Evolutionary conservation across 2,329 filamentous ascomycete species (phyloP).

Genomic region (Cytospora chrysosperma): DNA sequence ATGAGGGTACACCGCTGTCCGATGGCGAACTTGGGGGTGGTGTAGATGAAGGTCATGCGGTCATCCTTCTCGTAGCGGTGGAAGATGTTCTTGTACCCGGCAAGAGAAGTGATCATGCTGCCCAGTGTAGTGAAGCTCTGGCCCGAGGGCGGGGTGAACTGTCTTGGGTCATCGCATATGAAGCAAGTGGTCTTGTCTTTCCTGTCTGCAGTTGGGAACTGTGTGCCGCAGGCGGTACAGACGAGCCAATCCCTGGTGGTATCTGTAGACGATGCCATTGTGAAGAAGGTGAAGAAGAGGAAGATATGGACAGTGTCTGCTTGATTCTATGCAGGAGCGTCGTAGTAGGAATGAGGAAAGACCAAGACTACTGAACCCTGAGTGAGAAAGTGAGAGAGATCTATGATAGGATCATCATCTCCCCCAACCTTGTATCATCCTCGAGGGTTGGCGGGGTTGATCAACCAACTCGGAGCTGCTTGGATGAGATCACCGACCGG

Average conservation of each 20-base stretch:
- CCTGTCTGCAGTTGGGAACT: constrained; percentile 57
- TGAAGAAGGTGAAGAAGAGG: not conserved
- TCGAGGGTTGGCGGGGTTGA: constrained; percentile 6
- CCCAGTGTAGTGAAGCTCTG: constrained; percentile 66
- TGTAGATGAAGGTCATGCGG: constrained; percentile 46
- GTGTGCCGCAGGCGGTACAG: constrained; percentile 69
- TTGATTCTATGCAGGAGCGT: not conserved
- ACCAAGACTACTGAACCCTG: not conserved
- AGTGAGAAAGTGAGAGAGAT: too few relatives aligned
- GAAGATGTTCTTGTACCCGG: constrained; percentile 54
- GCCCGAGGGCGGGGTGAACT: constrained; percentile 64
- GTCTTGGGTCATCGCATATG: constrained; percentile 73
- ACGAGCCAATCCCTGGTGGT: constrained; percentile 42
- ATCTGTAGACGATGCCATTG: constrained; percentile 1
- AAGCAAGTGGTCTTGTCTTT: constrained; percentile 55
- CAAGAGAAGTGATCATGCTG: constrained; percentile 36
- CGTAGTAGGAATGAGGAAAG: not conserved
- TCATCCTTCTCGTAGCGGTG: constrained; percentile 45
- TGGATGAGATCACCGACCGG: not conserved
- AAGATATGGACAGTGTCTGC: not conserved
- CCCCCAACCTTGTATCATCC: not conserved
- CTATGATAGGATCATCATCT: not conserved
- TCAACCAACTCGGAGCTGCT: not conserved
- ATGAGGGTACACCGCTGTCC: constrained; percentile 73
- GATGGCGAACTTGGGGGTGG: constrained; percentile 64